phyloP scores from a whole-genome alignment of 2,329 filamentous ascomycete species.

The Calonectria hongkongensis region DNA sequence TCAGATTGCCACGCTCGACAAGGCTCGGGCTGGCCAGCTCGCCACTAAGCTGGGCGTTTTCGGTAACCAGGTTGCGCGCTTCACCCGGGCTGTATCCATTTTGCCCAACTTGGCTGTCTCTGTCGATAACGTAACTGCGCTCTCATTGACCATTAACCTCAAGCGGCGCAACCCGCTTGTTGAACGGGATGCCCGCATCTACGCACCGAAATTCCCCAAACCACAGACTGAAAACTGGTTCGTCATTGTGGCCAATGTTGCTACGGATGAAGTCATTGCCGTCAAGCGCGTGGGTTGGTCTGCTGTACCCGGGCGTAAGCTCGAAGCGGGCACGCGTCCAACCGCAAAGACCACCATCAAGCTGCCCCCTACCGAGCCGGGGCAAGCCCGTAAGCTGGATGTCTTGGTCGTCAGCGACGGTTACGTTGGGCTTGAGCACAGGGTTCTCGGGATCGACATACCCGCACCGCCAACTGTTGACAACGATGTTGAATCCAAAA shows the following conservation, averaged over 20 bases:
- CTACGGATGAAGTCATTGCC: constrained; percentile 85
- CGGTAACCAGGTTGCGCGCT: constrained; percentile 64
- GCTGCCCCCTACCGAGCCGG: constrained; percentile 70
- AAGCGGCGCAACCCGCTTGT: constrained; percentile 79
- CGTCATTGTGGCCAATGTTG: constrained; percentile 81
- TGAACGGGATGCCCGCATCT: constrained; percentile 83
- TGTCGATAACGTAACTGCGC: constrained; percentile 76
- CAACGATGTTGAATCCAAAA: constrained; percentile 67
- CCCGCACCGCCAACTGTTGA: constrained; percentile 70
- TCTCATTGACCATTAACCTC: constrained; percentile 78
- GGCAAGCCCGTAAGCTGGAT: constrained; percentile 78
- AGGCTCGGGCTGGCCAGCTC: constrained; percentile 64
- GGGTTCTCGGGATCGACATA: constrained; percentile 69
- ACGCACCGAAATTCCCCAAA: constrained; percentile 93
- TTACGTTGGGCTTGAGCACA: constrained; percentile 84
- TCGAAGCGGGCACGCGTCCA: constrained; percentile 67
- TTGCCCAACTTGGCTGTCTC: constrained; percentile 82
- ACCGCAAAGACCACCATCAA: constrained; percentile 75
- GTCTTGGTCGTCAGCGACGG: constrained; percentile 89
- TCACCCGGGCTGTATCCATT: constrained; percentile 75
- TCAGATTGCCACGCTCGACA: constrained; percentile 62
- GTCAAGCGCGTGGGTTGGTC: constrained; percentile 90
- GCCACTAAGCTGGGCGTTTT: constrained; percentile 72
- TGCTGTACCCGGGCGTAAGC: constrained; percentile 52
- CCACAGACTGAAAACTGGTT: constrained; percentile 97